These are phyloP conservation scores for Pugionium dolabratum DNA, from an alignment of 345 rosid genomes.

Conservation along the genomic window DNA sequence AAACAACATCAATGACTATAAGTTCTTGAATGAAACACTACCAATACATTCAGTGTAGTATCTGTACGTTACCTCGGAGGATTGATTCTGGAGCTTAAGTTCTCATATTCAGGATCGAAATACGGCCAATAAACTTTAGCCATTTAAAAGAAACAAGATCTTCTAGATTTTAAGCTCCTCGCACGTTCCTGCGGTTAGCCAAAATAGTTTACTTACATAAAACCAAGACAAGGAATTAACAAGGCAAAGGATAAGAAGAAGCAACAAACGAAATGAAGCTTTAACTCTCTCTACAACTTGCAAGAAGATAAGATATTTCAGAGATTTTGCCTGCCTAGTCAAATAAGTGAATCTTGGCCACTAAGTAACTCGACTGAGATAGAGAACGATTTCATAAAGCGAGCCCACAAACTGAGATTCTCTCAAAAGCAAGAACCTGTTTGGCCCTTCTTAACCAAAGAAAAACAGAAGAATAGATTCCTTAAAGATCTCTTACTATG, in stretches of 20 bases:
- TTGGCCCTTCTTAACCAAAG: constrained; percentile 36
- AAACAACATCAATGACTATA: constrained; percentile 9
- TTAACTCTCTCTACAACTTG: constrained; percentile 30
- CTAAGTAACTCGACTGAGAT: constrained; percentile 33
- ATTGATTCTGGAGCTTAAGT: constrained; percentile 77
- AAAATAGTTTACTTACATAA: constrained; percentile 8
- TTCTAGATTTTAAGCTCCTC: constrained; percentile 5
- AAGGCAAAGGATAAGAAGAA: constrained; percentile 8
- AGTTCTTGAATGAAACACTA: not conserved
- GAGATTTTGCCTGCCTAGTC: constrained; percentile 20
- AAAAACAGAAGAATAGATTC: constrained; percentile 36
- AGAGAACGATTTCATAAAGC: constrained; percentile 32
- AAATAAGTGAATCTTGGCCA: constrained; percentile 39
- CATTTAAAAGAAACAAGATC: constrained; percentile 45
- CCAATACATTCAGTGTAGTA: not conserved
- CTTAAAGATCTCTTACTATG: constrained; percentile 23
- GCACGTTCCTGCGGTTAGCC: constrained; percentile 19
- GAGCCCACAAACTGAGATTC: constrained; percentile 41
- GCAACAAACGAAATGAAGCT: not conserved
- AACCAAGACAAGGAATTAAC: not conserved
- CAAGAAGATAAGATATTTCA: constrained; percentile 36
- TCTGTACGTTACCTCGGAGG: constrained; percentile 69
- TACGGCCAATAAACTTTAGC: constrained; percentile 84
- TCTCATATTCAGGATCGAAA: constrained; percentile 96
- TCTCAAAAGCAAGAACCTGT: constrained; percentile 23